Evolutionary conservation across 2,329 filamentous ascomycete species (phyloP).

Genomic region (Herpotrichia juniperi): DNA sequence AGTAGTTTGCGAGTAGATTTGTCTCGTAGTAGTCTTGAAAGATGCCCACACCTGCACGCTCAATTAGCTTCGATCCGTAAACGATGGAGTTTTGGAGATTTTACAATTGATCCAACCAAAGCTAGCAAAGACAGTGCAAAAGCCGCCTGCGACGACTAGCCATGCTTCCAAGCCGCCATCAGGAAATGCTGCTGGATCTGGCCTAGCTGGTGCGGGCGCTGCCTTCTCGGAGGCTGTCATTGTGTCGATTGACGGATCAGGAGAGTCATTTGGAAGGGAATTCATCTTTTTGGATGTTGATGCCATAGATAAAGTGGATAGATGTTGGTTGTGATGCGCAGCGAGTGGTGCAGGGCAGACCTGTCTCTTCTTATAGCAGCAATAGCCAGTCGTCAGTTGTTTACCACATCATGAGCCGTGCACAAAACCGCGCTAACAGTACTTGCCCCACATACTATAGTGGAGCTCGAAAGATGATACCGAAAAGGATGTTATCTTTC

Average conservation of each 20-base stretch:
- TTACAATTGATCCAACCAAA: slow-evolving; percentile 19
- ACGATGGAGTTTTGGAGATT: neutral
- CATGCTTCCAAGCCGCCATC: slow-evolving; percentile 18
- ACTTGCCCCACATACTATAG: slow-evolving; percentile 1
- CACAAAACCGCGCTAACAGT: neutral
- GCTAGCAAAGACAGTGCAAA: slow-evolving; percentile 13
- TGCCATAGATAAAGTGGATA: neutral
- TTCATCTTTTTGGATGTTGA: too few species aligned
- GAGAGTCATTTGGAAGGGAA: too few species aligned
- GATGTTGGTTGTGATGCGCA: neutral
- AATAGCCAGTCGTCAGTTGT: neutral
- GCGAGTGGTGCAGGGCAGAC: neutral
- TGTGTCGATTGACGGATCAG: too few species aligned
- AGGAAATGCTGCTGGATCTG: slow-evolving; percentile 2
- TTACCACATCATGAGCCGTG: neutral
- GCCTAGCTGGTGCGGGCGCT: too few species aligned
- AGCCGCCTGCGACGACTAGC: slow-evolving; percentile 16
- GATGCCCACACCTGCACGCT: slow-evolving; percentile 32
- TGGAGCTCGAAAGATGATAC: slow-evolving; percentile 1
- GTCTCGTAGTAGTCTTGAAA: slow-evolving; percentile 49
- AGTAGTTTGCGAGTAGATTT: slow-evolving; percentile 35
- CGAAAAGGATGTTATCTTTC: neutral
- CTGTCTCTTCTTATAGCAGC: neutral
- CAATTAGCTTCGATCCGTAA: neutral
- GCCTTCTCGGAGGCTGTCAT: too few species aligned